Percentiles rank a stretch among this genome's conserved stretches.
These are phyloP conservation scores for Backusella australiensis DNA, from an alignment of 192 early-diverging fungal genomes.

Conservation along the genomic window DNA sequence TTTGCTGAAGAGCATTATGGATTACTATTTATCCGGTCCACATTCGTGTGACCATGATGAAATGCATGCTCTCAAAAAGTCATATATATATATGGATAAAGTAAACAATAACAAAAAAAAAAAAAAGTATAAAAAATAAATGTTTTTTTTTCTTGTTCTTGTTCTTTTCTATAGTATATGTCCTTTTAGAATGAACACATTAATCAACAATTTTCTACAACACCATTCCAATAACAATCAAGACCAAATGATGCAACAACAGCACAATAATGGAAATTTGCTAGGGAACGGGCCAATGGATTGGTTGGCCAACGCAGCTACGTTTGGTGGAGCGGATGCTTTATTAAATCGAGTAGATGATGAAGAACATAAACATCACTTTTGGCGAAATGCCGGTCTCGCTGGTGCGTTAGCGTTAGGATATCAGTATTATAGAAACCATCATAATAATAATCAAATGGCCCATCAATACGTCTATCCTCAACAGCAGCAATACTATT, in stretches of 20 bases:
- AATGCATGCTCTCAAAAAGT: too few species aligned
- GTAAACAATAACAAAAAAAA: background rate
- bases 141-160: background rate
- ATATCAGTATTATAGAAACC: background rate
- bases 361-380: background rate
- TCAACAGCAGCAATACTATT: background rate
- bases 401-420: slow-evolving; percentile 6
- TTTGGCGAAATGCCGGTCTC: slow-evolving; percentile 4
- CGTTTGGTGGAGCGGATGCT: background rate
- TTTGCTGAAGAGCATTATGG: too few species aligned
- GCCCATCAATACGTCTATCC: background rate
- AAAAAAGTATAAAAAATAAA: background rate
- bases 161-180: background rate
- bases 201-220: background rate
- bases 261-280: background rate
- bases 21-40: too few species aligned
- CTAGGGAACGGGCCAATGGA: background rate
- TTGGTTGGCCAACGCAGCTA: background rate
- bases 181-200: background rate
- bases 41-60: too few species aligned
- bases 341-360: background rate
- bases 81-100: too few species aligned
- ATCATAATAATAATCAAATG: background rate
- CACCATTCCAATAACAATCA: background rate
- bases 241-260: background rate